A percentile compares a stretch with the other conserved stretches of the same genome.
These are phyloP conservation scores for Globisporangium viniferum DNA, from an alignment of 352 stramenopile genomes.

Conservation along the genomic window DNA sequence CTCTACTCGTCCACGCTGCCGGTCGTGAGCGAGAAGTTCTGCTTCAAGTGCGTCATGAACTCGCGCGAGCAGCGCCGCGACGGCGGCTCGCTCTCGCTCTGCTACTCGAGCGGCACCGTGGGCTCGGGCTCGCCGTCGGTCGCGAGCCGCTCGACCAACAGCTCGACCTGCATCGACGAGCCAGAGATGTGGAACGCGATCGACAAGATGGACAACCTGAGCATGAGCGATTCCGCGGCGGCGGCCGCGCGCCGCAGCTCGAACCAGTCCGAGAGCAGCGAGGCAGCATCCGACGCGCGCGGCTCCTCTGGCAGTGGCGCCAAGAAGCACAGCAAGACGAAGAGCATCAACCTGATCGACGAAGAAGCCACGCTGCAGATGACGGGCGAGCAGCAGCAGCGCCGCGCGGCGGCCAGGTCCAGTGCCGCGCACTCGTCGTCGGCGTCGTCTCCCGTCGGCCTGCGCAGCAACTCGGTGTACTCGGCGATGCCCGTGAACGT, in stretches of 20 bases:
- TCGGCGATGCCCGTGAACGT: background rate
- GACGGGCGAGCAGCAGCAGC: background rate
- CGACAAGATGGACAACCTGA: background rate
- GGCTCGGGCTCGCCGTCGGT: background rate
- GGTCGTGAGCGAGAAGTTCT: slow-evolving; percentile 17
- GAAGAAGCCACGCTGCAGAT: background rate
- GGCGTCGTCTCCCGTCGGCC: background rate
- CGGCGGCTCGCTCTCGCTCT: background rate
- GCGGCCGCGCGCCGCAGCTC: background rate
- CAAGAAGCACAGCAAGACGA: background rate
- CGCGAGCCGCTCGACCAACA: slow-evolving; percentile 7
- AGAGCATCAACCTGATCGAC: slow-evolving; percentile 2
- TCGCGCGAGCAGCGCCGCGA: slow-evolving; percentile 11
- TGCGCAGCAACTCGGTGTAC: slow-evolving; percentile 1
- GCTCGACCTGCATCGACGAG: slow-evolving; percentile 2
- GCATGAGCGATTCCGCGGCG: background rate
- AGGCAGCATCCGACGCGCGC: background rate
- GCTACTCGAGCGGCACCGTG: background rate
- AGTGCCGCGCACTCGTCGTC: background rate
- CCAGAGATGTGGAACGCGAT: slow-evolving; percentile 2
- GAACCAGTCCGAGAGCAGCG: background rate
- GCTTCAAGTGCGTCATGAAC: slow-evolving; percentile 23
- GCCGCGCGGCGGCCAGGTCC: background rate
- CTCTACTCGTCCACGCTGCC: slow-evolving; percentile 8
- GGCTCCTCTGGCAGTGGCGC: background rate